Base-by-base conservation (phyloP, 1,284 basidiomycete genomes). In the Albatrellus sp. region DNA sequence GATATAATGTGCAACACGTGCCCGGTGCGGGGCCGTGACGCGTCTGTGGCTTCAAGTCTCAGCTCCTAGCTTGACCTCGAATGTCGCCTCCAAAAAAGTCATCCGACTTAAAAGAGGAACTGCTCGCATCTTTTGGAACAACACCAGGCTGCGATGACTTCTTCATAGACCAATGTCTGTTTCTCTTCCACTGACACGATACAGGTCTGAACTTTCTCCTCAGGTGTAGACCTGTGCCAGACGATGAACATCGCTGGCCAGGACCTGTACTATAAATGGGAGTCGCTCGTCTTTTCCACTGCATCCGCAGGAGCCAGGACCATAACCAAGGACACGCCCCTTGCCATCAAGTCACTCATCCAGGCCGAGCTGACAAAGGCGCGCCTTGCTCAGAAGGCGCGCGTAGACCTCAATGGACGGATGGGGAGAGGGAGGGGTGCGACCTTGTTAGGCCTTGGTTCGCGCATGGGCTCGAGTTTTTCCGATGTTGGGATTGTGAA, bases 251-350 rank as follows among this genome's bases (percentile, higher is more conserved):
- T 81, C 31, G 54, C 64, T 19, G 68, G 77, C 20, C 67, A 77
- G 17, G 59, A 68, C 39, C 68, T 90, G n/a, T 70, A 66, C 45
- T 88, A 66, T 60, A 86, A 84, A 57, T 80, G 81, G 72, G 80
- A 90, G 57, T 48, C 46, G 4, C 19, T 48, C 14, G 31, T 45
- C 20, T 28, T 52, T 11, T 78, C 70, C 8, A 51, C 66, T 24
- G 73, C 69, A 37, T 70, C 66, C 60, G 56, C 55, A 57, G 36
- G 60, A 62, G 16, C 54, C 47, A 33, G 67, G 43, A 63, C 69
- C 12, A 68, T 84, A 48, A 72, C 70, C 9, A 57, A 64, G 50
- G 68, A 73, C 40, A 69, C 73, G 3, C 59, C 77, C 19, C 57
- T 56, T n/a, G 67, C 69, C 13, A 65, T 87, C 47, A 78, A 72